Evolutionary conservation across 352 stramenopile genomes (phyloP).

Genomic region (Phytophthora hibernalis): DNA sequence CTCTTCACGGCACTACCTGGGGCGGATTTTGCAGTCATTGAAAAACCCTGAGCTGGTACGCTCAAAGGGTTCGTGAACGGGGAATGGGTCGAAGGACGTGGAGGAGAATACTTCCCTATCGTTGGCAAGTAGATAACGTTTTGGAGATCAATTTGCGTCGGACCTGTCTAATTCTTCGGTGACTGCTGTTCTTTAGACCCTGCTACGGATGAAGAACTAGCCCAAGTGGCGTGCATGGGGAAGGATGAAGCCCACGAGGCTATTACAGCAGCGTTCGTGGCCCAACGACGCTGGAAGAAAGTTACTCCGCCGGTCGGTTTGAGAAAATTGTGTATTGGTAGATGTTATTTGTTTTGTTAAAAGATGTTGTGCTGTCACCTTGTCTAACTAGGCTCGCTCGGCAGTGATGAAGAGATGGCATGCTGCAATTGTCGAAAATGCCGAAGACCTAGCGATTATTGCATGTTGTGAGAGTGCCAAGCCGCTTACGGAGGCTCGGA

Average conservation of each 20-base stretch:
- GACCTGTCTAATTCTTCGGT: neutral
- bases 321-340: too few relatives aligned
- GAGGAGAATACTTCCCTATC: conserved; percentile 46
- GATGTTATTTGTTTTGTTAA: too few relatives aligned
- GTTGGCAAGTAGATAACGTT: conserved; percentile 31
- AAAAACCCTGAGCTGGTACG: conserved; percentile 59
- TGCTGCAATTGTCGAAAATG: conserved; percentile 56
- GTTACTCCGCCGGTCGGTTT: conserved; percentile 42
- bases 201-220: conserved; percentile 62
- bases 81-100: conserved; percentile 57
- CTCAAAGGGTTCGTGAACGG: conserved; percentile 68
- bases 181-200: conserved; percentile 45
- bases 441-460: conserved; percentile 82
- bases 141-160: too few relatives aligned
- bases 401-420: conserved; percentile 72
- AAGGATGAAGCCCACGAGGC: conserved; percentile 59
- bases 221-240: conserved; percentile 61
- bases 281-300: conserved; percentile 66
- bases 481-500: conserved; percentile 89
- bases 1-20: neutral
- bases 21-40: conserved; percentile 28
- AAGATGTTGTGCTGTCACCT: neutral
- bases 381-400: conserved; percentile 30
- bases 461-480: conserved; percentile 97
- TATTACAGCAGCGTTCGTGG: conserved; percentile 61